Conservation (phyloP, 2,329 filamentous ascomycete genomes). For the Phialophora macrospora region DNA sequence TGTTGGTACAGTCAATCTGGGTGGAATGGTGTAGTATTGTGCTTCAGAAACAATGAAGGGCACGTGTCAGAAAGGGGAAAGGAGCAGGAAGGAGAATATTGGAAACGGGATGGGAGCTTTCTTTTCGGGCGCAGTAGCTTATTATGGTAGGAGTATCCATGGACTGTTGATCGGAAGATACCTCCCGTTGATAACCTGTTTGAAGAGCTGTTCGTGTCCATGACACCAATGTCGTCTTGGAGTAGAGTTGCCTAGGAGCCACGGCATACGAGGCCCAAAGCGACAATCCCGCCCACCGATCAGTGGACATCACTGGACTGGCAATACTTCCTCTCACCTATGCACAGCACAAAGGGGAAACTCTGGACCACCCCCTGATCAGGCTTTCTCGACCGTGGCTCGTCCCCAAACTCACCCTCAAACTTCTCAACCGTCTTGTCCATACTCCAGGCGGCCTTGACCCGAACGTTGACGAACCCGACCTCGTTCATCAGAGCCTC, state of each 20-base stretch:
- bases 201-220: not conserved
- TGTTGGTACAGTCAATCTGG: not conserved
- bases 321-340: conserved; percentile 41
- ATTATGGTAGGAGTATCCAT: not conserved
- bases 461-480: conserved; percentile 56
- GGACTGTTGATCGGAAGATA: not conserved
- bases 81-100: not conserved
- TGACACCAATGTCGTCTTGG: not conserved
- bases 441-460: conserved; percentile 57
- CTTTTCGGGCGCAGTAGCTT: not conserved
- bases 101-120: not conserved
- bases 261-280: not conserved
- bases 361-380: conserved; percentile 44
- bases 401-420: conserved; percentile 45
- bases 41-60: not conserved
- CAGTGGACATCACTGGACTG: conserved; percentile 7
- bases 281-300: not conserved
- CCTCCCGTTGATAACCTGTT: not conserved
- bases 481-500: conserved; percentile 51
- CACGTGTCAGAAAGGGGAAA: not conserved
- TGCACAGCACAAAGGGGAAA: conserved; percentile 52
- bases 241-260: not conserved
- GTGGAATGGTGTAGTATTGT: not conserved
- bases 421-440: conserved; percentile 57
- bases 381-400: conserved; percentile 7